Evolutionary conservation across 2,329 filamentous ascomycete genomes (phyloP).

Genomic region (Ceratocystis lukuohia): DNA sequence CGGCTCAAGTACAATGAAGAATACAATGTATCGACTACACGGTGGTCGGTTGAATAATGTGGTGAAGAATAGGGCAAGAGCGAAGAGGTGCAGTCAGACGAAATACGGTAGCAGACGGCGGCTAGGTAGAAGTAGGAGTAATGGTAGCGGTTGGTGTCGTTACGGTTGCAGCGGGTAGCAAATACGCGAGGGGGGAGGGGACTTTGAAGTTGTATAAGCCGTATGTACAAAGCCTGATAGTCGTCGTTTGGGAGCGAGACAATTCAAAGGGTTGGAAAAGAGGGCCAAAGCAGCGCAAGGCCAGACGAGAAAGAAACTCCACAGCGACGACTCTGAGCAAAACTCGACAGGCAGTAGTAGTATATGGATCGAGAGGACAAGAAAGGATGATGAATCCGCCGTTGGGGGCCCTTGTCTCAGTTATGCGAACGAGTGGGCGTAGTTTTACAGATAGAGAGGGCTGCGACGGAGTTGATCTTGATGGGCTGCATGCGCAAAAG

Average conservation of each 20-base stretch:
- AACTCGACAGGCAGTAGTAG: not conserved
- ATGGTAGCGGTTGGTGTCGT: not conserved
- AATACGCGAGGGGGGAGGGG: not conserved
- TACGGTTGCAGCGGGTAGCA: not conserved
- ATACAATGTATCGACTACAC: constrained; percentile 3
- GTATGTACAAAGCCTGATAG: not conserved
- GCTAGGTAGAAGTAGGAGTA: not conserved
- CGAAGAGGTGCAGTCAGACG: not conserved
- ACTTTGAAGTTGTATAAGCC: not conserved
- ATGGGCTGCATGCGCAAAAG: not conserved
- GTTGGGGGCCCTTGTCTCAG: not conserved
- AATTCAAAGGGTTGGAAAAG: not conserved
- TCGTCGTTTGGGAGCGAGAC: not conserved
- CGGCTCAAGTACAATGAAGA: constrained; percentile 3
- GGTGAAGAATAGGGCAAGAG: not conserved
- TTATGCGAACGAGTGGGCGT: not conserved
- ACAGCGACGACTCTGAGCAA: not conserved
- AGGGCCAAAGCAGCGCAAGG: not conserved
- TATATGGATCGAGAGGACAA: not conserved
- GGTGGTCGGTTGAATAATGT: not conserved
- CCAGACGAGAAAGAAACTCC: not conserved
- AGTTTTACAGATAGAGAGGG: not conserved
- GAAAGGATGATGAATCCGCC: not conserved
- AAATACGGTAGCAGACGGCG: not conserved
- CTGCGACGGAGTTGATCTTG: not conserved